Evolutionary conservation across 73 alveolate genomes (phyloP).

Genomic region (Paramecium octaurelia): DNA sequence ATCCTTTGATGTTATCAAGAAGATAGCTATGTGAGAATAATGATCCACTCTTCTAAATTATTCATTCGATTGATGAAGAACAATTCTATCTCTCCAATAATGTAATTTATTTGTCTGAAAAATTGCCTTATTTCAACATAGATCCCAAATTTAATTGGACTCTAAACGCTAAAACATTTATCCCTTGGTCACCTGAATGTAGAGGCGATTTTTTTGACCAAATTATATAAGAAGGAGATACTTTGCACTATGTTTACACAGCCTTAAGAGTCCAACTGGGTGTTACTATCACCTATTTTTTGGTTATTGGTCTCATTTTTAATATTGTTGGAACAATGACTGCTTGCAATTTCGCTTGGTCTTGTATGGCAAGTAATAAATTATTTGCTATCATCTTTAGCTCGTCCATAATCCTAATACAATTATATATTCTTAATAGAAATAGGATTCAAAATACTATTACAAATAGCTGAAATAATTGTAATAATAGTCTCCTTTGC

Average conservation of each 20-base stretch:
- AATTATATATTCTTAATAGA: not conserved
- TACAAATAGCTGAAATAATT: not conserved
- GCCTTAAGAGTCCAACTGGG: not conserved
- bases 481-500: slow-evolving; percentile 11
- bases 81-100: slow-evolving; percentile 7
- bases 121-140: slow-evolving; percentile 6
- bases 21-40: not conserved
- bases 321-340: slow-evolving; percentile 35
- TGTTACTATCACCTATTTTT: slow-evolving; percentile 12
- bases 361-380: slow-evolving; percentile 10
- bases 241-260: not conserved
- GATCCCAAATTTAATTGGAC: slow-evolving; percentile 11
- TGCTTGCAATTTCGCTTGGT: slow-evolving; percentile 44
- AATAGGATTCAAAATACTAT: not conserved
- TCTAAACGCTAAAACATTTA: not conserved
- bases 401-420: slow-evolving; percentile 10
- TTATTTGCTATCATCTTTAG: not conserved
- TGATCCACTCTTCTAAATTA: not conserved
- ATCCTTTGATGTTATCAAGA: not conserved
- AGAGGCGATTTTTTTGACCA: not conserved
- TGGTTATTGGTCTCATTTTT: not conserved
- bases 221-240: not conserved
- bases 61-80: not conserved
- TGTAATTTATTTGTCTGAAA: not conserved
- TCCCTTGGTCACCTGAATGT: not conserved